Percentiles rank a stretch among this genome's conserved stretches.
phyloP scores from a whole-genome alignment of 768 basidiomycete species.

The Hygrophorus russula region DNA sequence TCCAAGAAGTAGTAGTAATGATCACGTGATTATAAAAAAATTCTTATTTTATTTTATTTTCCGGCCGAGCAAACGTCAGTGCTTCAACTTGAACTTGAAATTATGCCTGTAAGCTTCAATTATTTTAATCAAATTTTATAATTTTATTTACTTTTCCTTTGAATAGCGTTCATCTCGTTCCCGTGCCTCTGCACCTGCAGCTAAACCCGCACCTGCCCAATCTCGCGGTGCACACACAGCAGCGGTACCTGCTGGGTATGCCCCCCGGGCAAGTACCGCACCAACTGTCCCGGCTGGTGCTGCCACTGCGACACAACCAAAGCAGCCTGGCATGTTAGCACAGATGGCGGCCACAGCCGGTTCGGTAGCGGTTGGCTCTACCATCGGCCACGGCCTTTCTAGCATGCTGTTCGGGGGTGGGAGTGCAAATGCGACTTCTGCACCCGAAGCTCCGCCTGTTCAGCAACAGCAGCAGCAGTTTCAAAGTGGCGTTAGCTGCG shows the following conservation, averaged over 20 bases:
- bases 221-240: slow-evolving; percentile 39
- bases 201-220: slow-evolving; percentile 30
- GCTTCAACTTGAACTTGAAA: slow-evolving; percentile 5
- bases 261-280: slow-evolving; percentile 28
- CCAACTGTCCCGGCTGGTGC: slow-evolving; percentile 33
- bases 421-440: slow-evolving; percentile 27
- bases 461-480: slow-evolving; percentile 37
- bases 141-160: neutral
- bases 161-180: slow-evolving; percentile 69
- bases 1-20: no score
- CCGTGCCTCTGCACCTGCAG: slow-evolving; percentile 39
- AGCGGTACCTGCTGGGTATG: slow-evolving; percentile 34
- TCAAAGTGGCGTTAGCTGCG: slow-evolving; percentile 43
- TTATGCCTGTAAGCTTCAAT: slow-evolving; percentile 28
- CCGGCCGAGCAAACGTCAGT: no score
- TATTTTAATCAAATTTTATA: neutral
- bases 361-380: slow-evolving; percentile 80
- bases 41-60: no score
- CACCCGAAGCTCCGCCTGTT: slow-evolving; percentile 38
- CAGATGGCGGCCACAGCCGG: slow-evolving; percentile 90
- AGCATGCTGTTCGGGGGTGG: slow-evolving; percentile 81
- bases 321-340: slow-evolving; percentile 62
- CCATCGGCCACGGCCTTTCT: slow-evolving; percentile 84
- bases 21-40: slow-evolving; percentile 12
- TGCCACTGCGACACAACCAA: slow-evolving; percentile 30